These are phyloP conservation scores for Arachnopeziza araneosa DNA, from an alignment of 2,329 filamentous ascomycete species.

Conservation along the genomic window DNA sequence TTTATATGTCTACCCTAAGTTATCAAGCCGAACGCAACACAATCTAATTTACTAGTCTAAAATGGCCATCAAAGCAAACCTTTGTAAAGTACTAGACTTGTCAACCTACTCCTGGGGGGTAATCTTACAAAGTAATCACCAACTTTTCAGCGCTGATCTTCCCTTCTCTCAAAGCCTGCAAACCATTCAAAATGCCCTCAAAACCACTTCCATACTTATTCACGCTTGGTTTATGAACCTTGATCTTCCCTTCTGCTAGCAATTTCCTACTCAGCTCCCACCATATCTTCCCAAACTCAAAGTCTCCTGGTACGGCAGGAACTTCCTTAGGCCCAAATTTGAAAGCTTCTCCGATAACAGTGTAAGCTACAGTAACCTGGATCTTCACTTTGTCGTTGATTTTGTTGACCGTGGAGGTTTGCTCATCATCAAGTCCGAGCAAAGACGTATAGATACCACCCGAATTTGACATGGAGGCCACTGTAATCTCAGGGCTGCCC, in stretches of 20 bases:
- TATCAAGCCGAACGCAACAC: too few species aligned
- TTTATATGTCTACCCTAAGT: too few species aligned
- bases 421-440: slow-evolving; percentile 33
- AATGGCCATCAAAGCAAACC: too few species aligned
- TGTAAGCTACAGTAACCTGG: slow-evolving; percentile 36
- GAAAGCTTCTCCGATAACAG: slow-evolving; percentile 35
- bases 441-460: slow-evolving; percentile 38
- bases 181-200: slow-evolving; percentile 25
- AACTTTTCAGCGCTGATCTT: slow-evolving; percentile 40
- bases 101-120: not conserved
- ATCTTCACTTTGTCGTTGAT: slow-evolving; percentile 33
- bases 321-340: slow-evolving; percentile 14
- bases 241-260: slow-evolving; percentile 34
- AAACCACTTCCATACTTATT: slow-evolving; percentile 29
- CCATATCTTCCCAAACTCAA: slow-evolving; percentile 35
- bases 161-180: slow-evolving; percentile 23
- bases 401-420: slow-evolving; percentile 31
- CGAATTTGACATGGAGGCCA: slow-evolving; percentile 34
- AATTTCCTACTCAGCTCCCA: slow-evolving; percentile 32
- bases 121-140: slow-evolving; percentile 36
- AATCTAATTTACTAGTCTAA: too few species aligned
- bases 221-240: slow-evolving; percentile 28
- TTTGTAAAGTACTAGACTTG: not conserved
- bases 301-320: slow-evolving; percentile 27
- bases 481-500: slow-evolving; percentile 32